Evolutionary conservation across 306 rosid species (phyloP).

Genomic region (Astragalus membranaceus): DNA sequence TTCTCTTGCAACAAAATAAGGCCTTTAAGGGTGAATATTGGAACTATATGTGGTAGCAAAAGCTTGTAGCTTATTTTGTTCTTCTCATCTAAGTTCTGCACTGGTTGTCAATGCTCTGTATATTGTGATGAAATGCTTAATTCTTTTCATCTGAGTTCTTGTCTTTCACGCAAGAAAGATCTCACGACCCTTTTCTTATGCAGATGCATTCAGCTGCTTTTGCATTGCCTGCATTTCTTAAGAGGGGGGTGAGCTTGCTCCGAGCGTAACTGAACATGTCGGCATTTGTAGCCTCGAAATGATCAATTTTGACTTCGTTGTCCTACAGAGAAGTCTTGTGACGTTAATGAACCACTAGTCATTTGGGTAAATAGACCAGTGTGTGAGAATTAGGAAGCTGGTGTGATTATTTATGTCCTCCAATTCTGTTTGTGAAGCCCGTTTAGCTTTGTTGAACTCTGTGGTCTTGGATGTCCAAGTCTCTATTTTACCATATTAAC

Average conservation of each 20-base stretch:
- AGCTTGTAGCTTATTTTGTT: not conserved
- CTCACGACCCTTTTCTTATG: not conserved
- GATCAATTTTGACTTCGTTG: not conserved
- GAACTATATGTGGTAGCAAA: not conserved
- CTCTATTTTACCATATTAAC: not conserved
- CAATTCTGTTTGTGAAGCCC: not conserved
- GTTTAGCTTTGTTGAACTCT: not conserved
- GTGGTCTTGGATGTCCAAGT: not conserved
- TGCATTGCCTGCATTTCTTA: constrained; percentile 72
- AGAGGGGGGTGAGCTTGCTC: constrained; percentile 54
- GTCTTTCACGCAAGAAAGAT: not conserved
- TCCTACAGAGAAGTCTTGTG: not conserved
- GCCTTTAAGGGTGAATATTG: not conserved
- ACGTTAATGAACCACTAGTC: not conserved
- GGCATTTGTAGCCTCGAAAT: not conserved
- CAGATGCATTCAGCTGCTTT: constrained; percentile 92
- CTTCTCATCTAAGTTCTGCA: not conserved
- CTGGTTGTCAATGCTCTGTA: not conserved
- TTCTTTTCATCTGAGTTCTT: not conserved
- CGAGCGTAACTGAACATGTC: not conserved
- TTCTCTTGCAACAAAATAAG: not conserved
- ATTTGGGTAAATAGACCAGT: not conserved
- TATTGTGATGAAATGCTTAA: not conserved
- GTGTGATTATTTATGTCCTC: constrained; percentile 19
- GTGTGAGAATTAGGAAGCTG: constrained; percentile 11